Conservation (phyloP, 2,329 filamentous ascomycete genomes). For the Cladosporium sp. region DNA sequence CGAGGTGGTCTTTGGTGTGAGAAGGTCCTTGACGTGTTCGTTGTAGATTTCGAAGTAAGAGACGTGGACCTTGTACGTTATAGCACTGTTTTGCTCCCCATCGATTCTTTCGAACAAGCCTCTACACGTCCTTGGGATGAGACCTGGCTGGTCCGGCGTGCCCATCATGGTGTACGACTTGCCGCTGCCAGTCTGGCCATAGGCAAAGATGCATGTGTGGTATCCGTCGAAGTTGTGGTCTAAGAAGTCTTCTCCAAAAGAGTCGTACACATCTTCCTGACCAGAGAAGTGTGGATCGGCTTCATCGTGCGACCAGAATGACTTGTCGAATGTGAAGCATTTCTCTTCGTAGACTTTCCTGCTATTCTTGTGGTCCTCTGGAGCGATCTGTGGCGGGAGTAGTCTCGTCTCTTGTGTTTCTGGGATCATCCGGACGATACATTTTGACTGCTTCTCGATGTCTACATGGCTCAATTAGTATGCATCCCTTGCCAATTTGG, state of each 20-base stretch:
- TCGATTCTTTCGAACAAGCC: constrained; percentile 94
- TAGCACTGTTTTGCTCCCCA: constrained; percentile 76
- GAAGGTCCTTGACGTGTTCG: constrained; percentile 91
- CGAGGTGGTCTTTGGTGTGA: constrained; percentile 73
- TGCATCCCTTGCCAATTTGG: neutral
- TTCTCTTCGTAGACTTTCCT: constrained; percentile 82
- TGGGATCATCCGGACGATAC: constrained; percentile 89
- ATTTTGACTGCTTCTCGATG: constrained; percentile 72
- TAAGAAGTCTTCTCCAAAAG: constrained; percentile 90
- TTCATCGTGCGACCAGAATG: constrained; percentile 90
- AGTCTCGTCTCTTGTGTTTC: constrained; percentile 79
- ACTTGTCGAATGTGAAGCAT: constrained; percentile 92
- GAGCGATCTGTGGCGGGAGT: constrained; percentile 53
- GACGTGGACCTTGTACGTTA: constrained; percentile 94
- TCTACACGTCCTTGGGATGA: constrained; percentile 93
- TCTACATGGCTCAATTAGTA: constrained; percentile 53
- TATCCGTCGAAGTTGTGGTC: constrained; percentile 99
- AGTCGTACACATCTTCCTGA: constrained; percentile 91
- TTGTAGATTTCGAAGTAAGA: constrained; percentile 99
- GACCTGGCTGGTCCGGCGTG: constrained; percentile 72
- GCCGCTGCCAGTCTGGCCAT: constrained; percentile 88
- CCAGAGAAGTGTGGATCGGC: constrained; percentile 80
- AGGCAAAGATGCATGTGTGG: constrained; percentile 87
- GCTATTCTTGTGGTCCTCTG: constrained; percentile 45
- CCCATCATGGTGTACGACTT: constrained; percentile 99